Conservation (phyloP, 805 yeast species). For the Naumovozyma dairenensis region DNA sequence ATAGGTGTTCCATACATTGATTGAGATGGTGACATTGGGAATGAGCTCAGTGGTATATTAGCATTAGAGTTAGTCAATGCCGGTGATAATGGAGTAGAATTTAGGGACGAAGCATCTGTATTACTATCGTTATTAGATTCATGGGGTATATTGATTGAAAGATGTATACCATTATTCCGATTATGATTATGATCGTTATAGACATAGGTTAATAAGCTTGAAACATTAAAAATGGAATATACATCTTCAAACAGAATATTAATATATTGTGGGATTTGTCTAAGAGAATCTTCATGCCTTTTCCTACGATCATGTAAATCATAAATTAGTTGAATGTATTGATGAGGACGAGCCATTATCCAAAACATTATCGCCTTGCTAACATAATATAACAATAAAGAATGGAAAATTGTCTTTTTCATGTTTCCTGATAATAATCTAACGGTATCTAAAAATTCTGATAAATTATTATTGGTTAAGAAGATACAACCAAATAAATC, state of each 20-base stretch:
- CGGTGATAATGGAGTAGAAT: conserved; percentile 1
- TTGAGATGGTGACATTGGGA: background rate
- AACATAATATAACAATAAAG: conserved; percentile 34
- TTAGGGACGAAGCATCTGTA: background rate
- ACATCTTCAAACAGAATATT: conserved; percentile 19
- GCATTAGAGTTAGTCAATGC: background rate
- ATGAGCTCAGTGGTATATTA: background rate
- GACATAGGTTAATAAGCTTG: conserved; percentile 9
- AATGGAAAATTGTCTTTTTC: conserved; percentile 36
- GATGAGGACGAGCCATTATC: conserved; percentile 39
- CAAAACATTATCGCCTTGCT: conserved; percentile 37
- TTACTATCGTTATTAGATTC: background rate
- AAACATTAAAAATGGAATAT: conserved; percentile 18
- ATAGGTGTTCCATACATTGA: too few species aligned
- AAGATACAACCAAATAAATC: conserved; percentile 37
- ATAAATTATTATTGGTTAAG: conserved; percentile 31
- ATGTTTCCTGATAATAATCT: conserved; percentile 29
- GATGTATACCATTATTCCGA: background rate
- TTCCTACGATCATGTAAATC: conserved; percentile 5
- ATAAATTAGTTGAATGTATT: conserved; percentile 27
- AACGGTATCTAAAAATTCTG: conserved; percentile 31
- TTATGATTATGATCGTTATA: conserved; percentile 1
- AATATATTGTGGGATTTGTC: conserved; percentile 11
- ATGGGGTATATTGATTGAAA: background rate
- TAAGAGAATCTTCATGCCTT: conserved; percentile 7